phyloP scores from a whole-genome alignment of 2,329 filamentous ascomycete species.

The Gnomoniopsis sp. region DNA sequence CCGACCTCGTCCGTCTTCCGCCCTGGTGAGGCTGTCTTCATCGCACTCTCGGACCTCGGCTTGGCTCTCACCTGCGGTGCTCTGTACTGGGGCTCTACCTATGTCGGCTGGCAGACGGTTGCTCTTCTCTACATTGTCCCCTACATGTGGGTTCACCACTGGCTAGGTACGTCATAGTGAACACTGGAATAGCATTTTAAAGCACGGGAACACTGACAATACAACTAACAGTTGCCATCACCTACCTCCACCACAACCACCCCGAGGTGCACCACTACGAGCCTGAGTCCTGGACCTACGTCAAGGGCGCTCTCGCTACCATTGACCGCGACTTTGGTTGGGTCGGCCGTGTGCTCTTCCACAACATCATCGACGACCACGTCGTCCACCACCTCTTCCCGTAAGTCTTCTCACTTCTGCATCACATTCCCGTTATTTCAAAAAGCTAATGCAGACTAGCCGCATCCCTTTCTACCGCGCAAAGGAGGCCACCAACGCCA shows the following conservation, averaged over 20 bases:
- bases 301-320: slow-evolving; percentile 59
- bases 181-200: background rate
- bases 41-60: slow-evolving; percentile 59
- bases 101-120: slow-evolving; percentile 55
- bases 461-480: slow-evolving; percentile 60
- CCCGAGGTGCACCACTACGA: slow-evolving; percentile 56
- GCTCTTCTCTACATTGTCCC: slow-evolving; percentile 60
- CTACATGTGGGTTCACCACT: slow-evolving; percentile 69
- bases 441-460: slow-evolving; percentile 19
- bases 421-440: background rate
- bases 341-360: slow-evolving; percentile 62
- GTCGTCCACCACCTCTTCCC: slow-evolving; percentile 62
- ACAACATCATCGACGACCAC: slow-evolving; percentile 63
- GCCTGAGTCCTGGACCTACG: slow-evolving; percentile 57
- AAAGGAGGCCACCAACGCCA: slow-evolving; percentile 54
- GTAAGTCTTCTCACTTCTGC: slow-evolving; percentile 29
- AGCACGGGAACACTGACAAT: background rate
- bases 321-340: slow-evolving; percentile 64
- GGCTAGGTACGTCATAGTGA: slow-evolving; percentile 50
- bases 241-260: slow-evolving; percentile 72
- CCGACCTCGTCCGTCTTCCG: slow-evolving; percentile 60
- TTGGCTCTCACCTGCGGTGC: slow-evolving; percentile 46
- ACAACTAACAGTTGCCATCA: slow-evolving; percentile 58
- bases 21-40: slow-evolving; percentile 50
- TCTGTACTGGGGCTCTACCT: slow-evolving; percentile 49